These are phyloP conservation scores for Leccinum incarnatum DNA, from an alignment of 768 basidiomycete species.

Conservation along the genomic window DNA sequence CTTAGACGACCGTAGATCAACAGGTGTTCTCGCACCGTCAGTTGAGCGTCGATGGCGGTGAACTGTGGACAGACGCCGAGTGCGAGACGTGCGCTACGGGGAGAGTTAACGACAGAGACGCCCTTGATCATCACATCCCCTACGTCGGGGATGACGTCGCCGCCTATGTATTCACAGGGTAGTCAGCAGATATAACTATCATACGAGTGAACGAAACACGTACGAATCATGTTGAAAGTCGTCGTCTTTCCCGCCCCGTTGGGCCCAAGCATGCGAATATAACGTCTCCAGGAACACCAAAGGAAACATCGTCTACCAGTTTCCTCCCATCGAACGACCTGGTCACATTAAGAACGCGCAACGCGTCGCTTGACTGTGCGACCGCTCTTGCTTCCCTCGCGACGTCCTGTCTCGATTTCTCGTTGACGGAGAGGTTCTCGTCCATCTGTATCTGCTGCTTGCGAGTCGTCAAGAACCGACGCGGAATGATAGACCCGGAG, in stretches of 20 bases:
- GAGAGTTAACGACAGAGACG: slow-evolving; percentile 60
- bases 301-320: slow-evolving; percentile 72
- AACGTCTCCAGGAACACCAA: slow-evolving; percentile 60
- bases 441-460: slow-evolving; percentile 13
- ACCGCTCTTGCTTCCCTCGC: slow-evolving; percentile 50
- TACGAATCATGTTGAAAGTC: slow-evolving; percentile 77
- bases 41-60: slow-evolving; percentile 74
- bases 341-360: slow-evolving; percentile 61
- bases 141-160: slow-evolving; percentile 60
- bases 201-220: slow-evolving; percentile 22
- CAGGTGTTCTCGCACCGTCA: slow-evolving; percentile 78
- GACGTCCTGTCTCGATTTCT: slow-evolving; percentile 47
- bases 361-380: slow-evolving; percentile 47
- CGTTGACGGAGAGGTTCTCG: slow-evolving; percentile 12
- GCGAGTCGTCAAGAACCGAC: slow-evolving; percentile 30
- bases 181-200: not conserved
- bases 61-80: slow-evolving; percentile 85
- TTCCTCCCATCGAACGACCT: slow-evolving; percentile 55
- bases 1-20: slow-evolving; percentile 71
- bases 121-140: slow-evolving; percentile 72
- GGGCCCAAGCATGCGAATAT: slow-evolving; percentile 76
- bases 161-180: slow-evolving; percentile 41
- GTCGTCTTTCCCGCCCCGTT: slow-evolving; percentile 87
- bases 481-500: slow-evolving; percentile 57
- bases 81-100: slow-evolving; percentile 60